Percentiles rank a stretch among this genome's conserved stretches.
phyloP scores from a whole-genome alignment of 345 rosid genomes.

The Citrus mangshanensis region DNA sequence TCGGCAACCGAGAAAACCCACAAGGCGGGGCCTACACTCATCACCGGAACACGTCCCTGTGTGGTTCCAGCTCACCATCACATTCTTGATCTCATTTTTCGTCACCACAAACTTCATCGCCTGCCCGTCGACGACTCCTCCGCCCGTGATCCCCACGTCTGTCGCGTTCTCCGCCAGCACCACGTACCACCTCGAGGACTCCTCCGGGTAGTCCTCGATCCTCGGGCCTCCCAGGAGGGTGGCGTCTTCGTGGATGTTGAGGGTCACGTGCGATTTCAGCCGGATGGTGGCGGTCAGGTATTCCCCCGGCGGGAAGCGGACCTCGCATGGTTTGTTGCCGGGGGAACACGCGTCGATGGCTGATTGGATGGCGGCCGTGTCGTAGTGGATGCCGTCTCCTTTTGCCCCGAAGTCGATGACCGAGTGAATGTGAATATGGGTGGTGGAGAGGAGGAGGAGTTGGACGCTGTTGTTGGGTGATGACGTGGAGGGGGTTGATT shows the following conservation, averaged over 20 bases:
- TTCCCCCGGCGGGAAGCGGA: slow-evolving; percentile 65
- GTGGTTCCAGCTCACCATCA: slow-evolving; percentile 92
- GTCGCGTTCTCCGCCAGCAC: slow-evolving; percentile 68
- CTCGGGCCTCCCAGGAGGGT: slow-evolving; percentile 64
- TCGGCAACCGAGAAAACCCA: slow-evolving; percentile 67
- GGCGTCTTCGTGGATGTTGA: slow-evolving; percentile 59
- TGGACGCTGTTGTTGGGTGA: slow-evolving; percentile 18
- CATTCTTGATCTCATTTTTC: slow-evolving; percentile 66
- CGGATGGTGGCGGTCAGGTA: slow-evolving; percentile 77
- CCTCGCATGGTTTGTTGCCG: slow-evolving; percentile 46
- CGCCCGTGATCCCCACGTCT: slow-evolving; percentile 87
- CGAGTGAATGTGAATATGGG: slow-evolving; percentile 22
- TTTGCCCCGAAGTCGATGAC: slow-evolving; percentile 76
- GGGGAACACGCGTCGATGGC: slow-evolving; percentile 65
- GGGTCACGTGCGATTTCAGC: slow-evolving; percentile 61
- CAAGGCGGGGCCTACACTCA: slow-evolving; percentile 78
- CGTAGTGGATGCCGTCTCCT: slow-evolving; percentile 79
- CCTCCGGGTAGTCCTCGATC: slow-evolving; percentile 61
- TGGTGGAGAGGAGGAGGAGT: slow-evolving; percentile 22
- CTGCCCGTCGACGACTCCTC: slow-evolving; percentile 85
- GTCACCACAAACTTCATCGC: slow-evolving; percentile 66
- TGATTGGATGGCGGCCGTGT: slow-evolving; percentile 67
- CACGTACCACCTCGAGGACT: slow-evolving; percentile 67
- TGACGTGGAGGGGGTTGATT: slow-evolving; percentile 36
- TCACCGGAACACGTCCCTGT: slow-evolving; percentile 86